These are phyloP conservation scores for Yamadazyma paraphyllophila DNA, from an alignment of 805 yeast species.

Conservation along the genomic window DNA sequence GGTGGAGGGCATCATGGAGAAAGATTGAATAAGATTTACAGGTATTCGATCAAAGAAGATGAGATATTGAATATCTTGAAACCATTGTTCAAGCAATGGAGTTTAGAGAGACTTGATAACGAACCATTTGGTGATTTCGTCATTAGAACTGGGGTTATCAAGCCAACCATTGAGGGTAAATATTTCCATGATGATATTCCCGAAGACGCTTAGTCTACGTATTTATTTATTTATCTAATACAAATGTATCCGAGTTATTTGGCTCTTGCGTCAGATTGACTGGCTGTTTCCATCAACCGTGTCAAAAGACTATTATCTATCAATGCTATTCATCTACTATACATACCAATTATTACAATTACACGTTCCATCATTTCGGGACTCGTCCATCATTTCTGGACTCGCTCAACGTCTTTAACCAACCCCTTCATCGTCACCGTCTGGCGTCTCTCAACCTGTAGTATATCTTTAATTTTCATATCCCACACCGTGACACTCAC, in stretches of 20 bases:
- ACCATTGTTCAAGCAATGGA: slow-evolving; percentile 92
- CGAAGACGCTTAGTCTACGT: slow-evolving; percentile 55
- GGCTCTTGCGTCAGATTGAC: no score
- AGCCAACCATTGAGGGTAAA: slow-evolving; percentile 86
- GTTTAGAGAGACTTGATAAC: slow-evolving; percentile 83
- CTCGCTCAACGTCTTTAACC: background rate
- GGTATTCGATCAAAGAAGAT: slow-evolving; percentile 85
- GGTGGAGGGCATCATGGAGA: slow-evolving; percentile 97
- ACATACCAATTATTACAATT: no score
- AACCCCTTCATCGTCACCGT: slow-evolving; percentile 30
- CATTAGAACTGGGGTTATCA: slow-evolving; percentile 81
- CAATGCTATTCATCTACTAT: no score
- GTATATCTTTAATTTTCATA: slow-evolving; percentile 42
- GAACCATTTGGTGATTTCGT: slow-evolving; percentile 96
- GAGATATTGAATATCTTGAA: slow-evolving; percentile 75
- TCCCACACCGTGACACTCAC: slow-evolving; percentile 51
- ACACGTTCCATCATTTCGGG: no score
- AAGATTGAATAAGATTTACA: slow-evolving; percentile 84
- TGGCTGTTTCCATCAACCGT: no score
- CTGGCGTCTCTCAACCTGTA: slow-evolving; percentile 45
- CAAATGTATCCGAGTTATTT: background rate
- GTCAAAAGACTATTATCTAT: no score
- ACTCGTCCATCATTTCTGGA: no score
- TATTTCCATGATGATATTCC: slow-evolving; percentile 93
- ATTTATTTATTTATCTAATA: slow-evolving; percentile 1